phyloP scores from a whole-genome alignment of 2,329 filamentous ascomycete species.

The Monilinia vaccinii-corymbosi region DNA sequence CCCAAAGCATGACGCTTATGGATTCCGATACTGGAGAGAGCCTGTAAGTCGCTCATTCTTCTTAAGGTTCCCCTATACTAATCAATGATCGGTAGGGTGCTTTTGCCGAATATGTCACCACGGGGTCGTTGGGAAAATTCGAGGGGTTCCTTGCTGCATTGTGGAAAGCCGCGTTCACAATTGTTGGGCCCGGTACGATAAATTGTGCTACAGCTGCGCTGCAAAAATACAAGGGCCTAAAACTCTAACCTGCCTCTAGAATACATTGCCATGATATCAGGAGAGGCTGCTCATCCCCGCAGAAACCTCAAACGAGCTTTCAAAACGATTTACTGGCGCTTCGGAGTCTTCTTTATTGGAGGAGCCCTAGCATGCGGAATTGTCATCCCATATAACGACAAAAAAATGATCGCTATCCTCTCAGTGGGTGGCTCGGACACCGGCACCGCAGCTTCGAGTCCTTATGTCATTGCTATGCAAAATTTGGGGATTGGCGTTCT shows the following conservation, averaged over 20 bases:
- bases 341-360: constrained; percentile 62
- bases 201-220: constrained; percentile 36
- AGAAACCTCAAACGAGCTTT: constrained; percentile 57
- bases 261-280: constrained; percentile 60
- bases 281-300: constrained; percentile 57
- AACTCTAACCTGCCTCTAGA: neutral
- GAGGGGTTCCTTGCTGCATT: constrained; percentile 55
- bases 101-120: constrained; percentile 51
- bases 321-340: constrained; percentile 64
- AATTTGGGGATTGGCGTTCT: constrained; percentile 54
- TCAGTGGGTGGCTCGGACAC: constrained; percentile 36
- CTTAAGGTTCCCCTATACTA: neutral
- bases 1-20: constrained; percentile 57
- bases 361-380: constrained; percentile 59
- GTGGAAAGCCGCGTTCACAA: constrained; percentile 35
- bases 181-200: constrained; percentile 31
- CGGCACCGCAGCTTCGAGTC: constrained; percentile 33
- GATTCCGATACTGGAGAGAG: constrained; percentile 58
- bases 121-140: constrained; percentile 57
- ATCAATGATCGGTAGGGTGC: constrained; percentile 39
- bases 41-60: constrained; percentile 28
- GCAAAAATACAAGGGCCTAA: neutral
- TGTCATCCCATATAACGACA: constrained; percentile 55
- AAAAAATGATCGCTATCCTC: constrained; percentile 36
- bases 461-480: constrained; percentile 52